Evolutionary conservation across 805 yeast genomes (phyloP), one percentile per base, ranked within the genome.

Genomic region (Barnettozyma vustinii): DNA sequence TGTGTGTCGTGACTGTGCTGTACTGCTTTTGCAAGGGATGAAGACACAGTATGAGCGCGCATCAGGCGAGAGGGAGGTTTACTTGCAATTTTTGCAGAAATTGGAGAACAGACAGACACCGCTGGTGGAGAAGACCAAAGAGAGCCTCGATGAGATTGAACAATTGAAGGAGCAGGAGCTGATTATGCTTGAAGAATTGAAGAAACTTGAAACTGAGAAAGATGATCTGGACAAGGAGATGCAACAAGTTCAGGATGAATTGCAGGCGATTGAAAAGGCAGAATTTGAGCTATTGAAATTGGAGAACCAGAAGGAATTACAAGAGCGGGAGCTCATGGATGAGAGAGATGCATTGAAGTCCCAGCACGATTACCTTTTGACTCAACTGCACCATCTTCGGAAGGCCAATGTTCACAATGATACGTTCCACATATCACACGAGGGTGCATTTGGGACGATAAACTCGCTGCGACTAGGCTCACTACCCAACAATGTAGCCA

Each of bases 391-490:
- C 54, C 76, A 77, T 37, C 70, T 94, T 23, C 71, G 96, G 50
- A 79, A 79, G 46, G 73, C 90, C 6, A 91, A 94, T 62, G 90
- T 92, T 1, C 91, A 84, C 66, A 85, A 80, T 52, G 92, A 84
- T 55, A 80, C 89, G 0, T 94, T 92, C 64, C 75, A 83, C 50
- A 91, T 94, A 7, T 86, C 95, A 1, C 86, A 83, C 54, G 88
- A 87, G 52, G 94, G 92, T 5, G 79, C 79, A 32, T 88, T 87
- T 67, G 97, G 95, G 0, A 84, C 94, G 1, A 92, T 91, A 30
- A 91, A 91, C 65, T 92, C 91, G 0, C 72, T 88, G 23, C 68
- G 96, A 49, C 63, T 92, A n/a, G 98, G 98, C 0, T 72, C 81
- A 13, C 64, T 80, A 43, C 79, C 77, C 37, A 76, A 73, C 8